These are phyloP conservation scores for Geopyxis carbonaria DNA, from an alignment of 495 filamentous ascomycete species.

Conservation along the genomic window DNA sequence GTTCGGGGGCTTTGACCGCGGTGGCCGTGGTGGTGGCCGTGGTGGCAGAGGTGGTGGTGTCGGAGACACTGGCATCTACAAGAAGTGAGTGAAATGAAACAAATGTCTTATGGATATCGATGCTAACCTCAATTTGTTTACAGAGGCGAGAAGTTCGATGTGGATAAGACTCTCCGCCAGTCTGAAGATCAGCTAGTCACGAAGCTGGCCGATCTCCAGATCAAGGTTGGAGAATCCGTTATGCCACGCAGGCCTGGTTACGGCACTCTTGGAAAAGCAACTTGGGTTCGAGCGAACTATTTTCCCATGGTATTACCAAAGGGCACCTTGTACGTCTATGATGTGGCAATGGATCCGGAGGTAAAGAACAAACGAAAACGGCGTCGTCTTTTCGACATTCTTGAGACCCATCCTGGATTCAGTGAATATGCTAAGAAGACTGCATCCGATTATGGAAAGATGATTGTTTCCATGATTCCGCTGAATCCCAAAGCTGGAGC, in stretches of 20 bases:
- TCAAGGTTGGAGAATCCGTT: conserved; percentile 2
- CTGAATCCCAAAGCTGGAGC: conserved; percentile 7
- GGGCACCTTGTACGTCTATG: conserved; percentile 27
- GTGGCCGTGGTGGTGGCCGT: conserved; percentile 4
- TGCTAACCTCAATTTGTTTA: background rate
- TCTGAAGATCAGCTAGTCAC: conserved; percentile 2
- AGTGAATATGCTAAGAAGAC: conserved; percentile 26
- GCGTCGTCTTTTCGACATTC: conserved; percentile 34
- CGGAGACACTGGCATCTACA: conserved; percentile 2
- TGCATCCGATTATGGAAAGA: conserved; percentile 38
- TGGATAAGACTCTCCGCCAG: background rate
- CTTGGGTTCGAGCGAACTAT: conserved; percentile 48
- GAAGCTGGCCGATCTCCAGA: background rate
- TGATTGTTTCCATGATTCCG: conserved; percentile 14
- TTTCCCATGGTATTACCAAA: conserved; percentile 34
- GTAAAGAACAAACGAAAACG: conserved; percentile 36
- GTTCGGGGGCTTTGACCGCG: background rate
- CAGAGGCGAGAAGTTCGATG: background rate
- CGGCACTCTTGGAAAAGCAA: conserved; percentile 34
- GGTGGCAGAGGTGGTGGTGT: conserved; percentile 2
- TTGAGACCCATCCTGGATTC: conserved; percentile 25
- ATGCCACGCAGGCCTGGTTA: conserved; percentile 41
- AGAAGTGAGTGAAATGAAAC: background rate
- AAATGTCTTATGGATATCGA: background rate
- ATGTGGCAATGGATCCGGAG: conserved; percentile 27